Percentiles rank a stretch among this genome's conserved stretches.
These are phyloP conservation scores for Ophiostoma himal-ulmi DNA, from an alignment of 2,329 filamentous ascomycete species.

Conservation along the genomic window DNA sequence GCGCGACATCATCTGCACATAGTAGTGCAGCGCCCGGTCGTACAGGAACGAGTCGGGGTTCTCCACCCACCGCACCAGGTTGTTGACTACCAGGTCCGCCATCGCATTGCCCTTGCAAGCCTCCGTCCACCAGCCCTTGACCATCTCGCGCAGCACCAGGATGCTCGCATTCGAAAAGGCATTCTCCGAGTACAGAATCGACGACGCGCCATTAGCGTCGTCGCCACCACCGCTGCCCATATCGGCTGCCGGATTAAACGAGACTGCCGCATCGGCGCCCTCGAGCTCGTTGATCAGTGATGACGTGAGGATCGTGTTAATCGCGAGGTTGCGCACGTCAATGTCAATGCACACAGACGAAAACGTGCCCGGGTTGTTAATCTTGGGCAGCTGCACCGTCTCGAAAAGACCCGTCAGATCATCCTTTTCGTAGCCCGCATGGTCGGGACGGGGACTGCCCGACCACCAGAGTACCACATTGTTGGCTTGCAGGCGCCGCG, in stretches of 20 bases:
- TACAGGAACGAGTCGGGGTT: slow-evolving; percentile 91
- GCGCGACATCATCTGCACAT: slow-evolving; percentile 96
- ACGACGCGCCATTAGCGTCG: slow-evolving; percentile 52
- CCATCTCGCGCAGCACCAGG: slow-evolving; percentile 90
- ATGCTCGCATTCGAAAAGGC: slow-evolving; percentile 92
- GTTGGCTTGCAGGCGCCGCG: slow-evolving; percentile 79
- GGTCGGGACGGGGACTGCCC: slow-evolving; percentile 75
- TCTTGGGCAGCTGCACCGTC: slow-evolving; percentile 80
- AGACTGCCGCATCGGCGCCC: slow-evolving; percentile 76
- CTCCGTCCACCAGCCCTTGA: slow-evolving; percentile 96
- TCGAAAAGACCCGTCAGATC: slow-evolving; percentile 79
- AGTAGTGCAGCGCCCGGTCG: slow-evolving; percentile 88
- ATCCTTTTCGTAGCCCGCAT: slow-evolving; percentile 92
- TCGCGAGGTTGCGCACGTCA: slow-evolving; percentile 86
- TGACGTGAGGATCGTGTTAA: slow-evolving; percentile 95
- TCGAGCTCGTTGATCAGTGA: slow-evolving; percentile 96
- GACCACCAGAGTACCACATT: slow-evolving; percentile 99
- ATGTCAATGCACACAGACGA: slow-evolving; percentile 95
- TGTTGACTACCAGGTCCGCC: slow-evolving; percentile 96
- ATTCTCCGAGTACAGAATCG: slow-evolving; percentile 74
- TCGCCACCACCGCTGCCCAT: slow-evolving; percentile 58
- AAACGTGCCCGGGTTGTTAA: slow-evolving; percentile 91
- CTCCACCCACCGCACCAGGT: slow-evolving; percentile 95
- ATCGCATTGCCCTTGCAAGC: slow-evolving; percentile 85
- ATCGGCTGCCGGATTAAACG: slow-evolving; percentile 65